Percentiles rank a stretch among this genome's conserved stretches.
Conservation (phyloP, 2,329 filamentous ascomycete genomes). For the Pseudogymnoascus sp. region DNA sequence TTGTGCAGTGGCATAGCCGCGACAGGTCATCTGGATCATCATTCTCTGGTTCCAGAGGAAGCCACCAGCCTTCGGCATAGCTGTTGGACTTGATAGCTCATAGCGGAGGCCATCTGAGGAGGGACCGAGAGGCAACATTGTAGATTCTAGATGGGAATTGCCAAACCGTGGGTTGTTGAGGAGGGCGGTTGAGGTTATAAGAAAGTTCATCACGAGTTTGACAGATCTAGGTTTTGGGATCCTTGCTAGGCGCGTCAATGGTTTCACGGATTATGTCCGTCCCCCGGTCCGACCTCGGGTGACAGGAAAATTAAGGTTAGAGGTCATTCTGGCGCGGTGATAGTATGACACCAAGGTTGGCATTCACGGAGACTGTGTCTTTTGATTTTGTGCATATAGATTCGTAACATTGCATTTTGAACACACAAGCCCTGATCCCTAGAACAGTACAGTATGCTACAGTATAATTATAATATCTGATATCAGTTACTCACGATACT, state of each 20-base stretch:
- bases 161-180: neutral
- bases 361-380: neutral
- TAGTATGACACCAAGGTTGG: neutral
- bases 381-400: neutral
- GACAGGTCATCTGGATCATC: conserved; percentile 53
- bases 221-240: conserved; percentile 7
- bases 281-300: neutral
- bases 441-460: too few species aligned
- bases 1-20: conserved; percentile 49
- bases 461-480: neutral
- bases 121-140: conserved; percentile 15
- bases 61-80: conserved; percentile 46
- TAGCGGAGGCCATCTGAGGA: conserved; percentile 44
- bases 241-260: conserved; percentile 5
- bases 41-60: conserved; percentile 54
- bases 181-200: neutral
- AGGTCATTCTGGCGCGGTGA: neutral
- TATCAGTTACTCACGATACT: neutral
- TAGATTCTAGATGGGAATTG: neutral
- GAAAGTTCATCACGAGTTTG: neutral
- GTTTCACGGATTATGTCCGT: conserved; percentile 5
- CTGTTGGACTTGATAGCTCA: conserved; percentile 46
- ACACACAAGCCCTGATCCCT: neutral
- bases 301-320: neutral
- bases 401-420: neutral